Evolutionary conservation across 2,329 filamentous ascomycete species (phyloP).

Genomic region (Alternaria angustiovoidea): DNA sequence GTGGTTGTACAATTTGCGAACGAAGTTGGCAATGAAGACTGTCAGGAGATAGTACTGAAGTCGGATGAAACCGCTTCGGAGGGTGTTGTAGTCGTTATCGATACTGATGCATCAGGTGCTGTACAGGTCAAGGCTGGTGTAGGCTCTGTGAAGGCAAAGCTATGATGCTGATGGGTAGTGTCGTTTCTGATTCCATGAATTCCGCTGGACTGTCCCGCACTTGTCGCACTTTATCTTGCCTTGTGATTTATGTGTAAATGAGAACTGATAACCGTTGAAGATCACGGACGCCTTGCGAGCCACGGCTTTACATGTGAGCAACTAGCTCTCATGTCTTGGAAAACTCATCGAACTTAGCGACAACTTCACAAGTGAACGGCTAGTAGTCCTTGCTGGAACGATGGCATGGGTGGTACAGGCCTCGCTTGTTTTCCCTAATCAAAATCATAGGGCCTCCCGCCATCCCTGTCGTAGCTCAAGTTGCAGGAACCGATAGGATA

Average conservation of each 20-base stretch:
- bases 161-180: conserved; percentile 17
- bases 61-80: conserved; percentile 36
- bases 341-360: neutral
- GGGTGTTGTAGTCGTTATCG: conserved; percentile 46
- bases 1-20: conserved; percentile 86
- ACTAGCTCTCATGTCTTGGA: neutral
- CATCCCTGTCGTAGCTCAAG: neutral
- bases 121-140: conserved; percentile 48
- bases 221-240: neutral
- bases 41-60: conserved; percentile 73
- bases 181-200: neutral
- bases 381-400: neutral
- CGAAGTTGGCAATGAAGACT: conserved; percentile 83
- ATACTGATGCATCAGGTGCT: conserved; percentile 42
- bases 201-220: neutral
- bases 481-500: neutral
- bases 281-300: neutral
- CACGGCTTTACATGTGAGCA: neutral
- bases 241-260: neutral
- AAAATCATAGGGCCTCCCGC: conserved; percentile 1
- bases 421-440: conserved; percentile 7
- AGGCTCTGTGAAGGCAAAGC: conserved; percentile 42
- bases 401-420: neutral
- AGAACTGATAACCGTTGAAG: neutral
- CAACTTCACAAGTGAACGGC: neutral